Evolutionary conservation across 805 yeast species (phyloP), one percentile per base, ranked within the genome.

Genomic region (Metschnikowia vanudenii): DNA sequence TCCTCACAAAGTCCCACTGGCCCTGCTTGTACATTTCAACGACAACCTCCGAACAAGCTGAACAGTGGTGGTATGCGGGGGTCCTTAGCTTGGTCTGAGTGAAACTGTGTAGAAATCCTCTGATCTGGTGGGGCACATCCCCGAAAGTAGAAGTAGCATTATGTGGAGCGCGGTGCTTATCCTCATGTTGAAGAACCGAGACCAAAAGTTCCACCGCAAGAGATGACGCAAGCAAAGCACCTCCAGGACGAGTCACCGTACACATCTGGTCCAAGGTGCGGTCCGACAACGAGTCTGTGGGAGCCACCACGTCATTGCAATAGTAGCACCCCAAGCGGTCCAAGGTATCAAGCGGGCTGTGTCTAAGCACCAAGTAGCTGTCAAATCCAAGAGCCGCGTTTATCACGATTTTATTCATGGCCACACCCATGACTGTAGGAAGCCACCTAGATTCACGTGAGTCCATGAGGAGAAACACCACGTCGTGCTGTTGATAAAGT

Each of bases 231-330:
- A 89, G 69, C 57, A 86, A 69, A 0, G 99, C 96, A 1, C 86
- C 91, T 0, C 99, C 99, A 0, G 99, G 98, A 34, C 99, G 74
- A 0, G 99, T 94, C 1, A 94, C 99, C 0, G 99, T 94, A 61
- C 99, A 94, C 97, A 94, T 94, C 65, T 94, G 98, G 66, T 94
- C 99, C 46, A 94, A 69, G 0, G 97, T 87, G 42, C 96, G 74
- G 59, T 90, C 96, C 0, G 88, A 75, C n/a, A 88, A 67, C 47
- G 96, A 85, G 62, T 94, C 96, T 2, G 81, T 73, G 0, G 99
- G 99, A 0, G 97, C 98, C 43, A 89, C 89, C 8, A 94, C 91
- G 62, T 94, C 99, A 62, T 89, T 88, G 65, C 99, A 94, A 64
- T 85, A 94, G 67, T 94, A 94, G 64, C 99, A 94, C 0, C 99